Conservation (phyloP, 2,329 filamentous ascomycete species). For the Aureobasidium sp. region DNA sequence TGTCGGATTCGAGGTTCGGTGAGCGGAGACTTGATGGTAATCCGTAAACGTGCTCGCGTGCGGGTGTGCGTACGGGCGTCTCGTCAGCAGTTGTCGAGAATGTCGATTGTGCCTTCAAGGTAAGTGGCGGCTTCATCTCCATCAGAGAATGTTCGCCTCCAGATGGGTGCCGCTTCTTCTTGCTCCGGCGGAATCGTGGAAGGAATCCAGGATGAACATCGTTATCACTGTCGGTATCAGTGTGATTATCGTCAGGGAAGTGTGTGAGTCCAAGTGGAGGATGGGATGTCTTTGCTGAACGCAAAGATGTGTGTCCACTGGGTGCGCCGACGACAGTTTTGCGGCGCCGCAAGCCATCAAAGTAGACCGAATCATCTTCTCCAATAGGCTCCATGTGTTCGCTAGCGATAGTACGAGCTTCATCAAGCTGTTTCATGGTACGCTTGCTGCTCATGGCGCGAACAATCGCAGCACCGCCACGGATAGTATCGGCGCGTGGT, state of each 20-base stretch:
- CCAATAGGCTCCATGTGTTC: slow-evolving; percentile 74
- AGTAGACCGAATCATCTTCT: slow-evolving; percentile 78
- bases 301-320: slow-evolving; percentile 36
- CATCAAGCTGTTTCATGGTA: slow-evolving; percentile 70
- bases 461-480: slow-evolving; percentile 81
- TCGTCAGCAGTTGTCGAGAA: background rate
- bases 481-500: slow-evolving; percentile 92
- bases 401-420: slow-evolving; percentile 69
- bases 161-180: slow-evolving; percentile 28
- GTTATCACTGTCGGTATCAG: slow-evolving; percentile 30
- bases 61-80: slow-evolving; percentile 18
- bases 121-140: slow-evolving; percentile 20
- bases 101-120: background rate
- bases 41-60: slow-evolving; percentile 44
- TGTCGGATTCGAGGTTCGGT: slow-evolving; percentile 47
- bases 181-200: slow-evolving; percentile 12
- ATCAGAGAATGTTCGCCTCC: slow-evolving; percentile 19
- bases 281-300: slow-evolving; percentile 50
- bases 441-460: slow-evolving; percentile 71
- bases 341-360: slow-evolving; percentile 80
- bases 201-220: slow-evolving; percentile 42
- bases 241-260: slow-evolving; percentile 63
- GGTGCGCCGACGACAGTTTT: slow-evolving; percentile 49
- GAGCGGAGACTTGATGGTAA: slow-evolving; percentile 38
- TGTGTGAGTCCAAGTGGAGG: slow-evolving; percentile 83